Evolutionary conservation across 2,329 filamentous ascomycete genomes (phyloP).

Genomic region (Pestalotiopsis sp.): DNA sequence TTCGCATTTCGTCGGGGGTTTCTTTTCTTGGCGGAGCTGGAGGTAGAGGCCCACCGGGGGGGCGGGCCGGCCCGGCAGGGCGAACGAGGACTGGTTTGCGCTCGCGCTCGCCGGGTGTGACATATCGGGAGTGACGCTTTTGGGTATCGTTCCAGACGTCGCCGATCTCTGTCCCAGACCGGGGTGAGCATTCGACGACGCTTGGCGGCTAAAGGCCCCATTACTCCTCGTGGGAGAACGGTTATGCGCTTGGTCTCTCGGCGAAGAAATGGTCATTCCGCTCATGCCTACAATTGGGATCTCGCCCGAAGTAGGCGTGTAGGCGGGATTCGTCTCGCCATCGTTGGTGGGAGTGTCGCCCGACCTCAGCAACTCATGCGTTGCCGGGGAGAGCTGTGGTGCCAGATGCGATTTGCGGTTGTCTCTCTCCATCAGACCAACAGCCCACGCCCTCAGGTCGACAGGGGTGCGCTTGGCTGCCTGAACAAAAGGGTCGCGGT

Average conservation of each 20-base stretch:
- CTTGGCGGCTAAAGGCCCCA: constrained; percentile 47
- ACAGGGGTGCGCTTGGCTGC: constrained; percentile 96
- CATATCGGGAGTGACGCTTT: constrained; percentile 39
- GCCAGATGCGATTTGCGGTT: constrained; percentile 94
- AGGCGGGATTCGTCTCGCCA: constrained; percentile 46
- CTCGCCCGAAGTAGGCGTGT: constrained; percentile 68
- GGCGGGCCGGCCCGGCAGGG: constrained; percentile 67
- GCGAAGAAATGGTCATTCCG: constrained; percentile 51
- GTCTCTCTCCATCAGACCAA: constrained; percentile 90
- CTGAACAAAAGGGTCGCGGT: constrained; percentile 91
- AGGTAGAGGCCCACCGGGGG: constrained; percentile 60
- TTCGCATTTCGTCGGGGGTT: constrained; percentile 55
- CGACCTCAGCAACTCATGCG: constrained; percentile 73
- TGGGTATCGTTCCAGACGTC: constrained; percentile 57
- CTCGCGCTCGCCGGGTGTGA: constrained; percentile 44
- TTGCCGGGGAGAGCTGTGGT: constrained; percentile 77
- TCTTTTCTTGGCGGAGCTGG: constrained; percentile 63
- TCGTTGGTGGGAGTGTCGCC: constrained; percentile 61
- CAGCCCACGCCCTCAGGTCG: constrained; percentile 89
- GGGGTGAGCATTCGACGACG: constrained; percentile 49
- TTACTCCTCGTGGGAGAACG: constrained; percentile 55
- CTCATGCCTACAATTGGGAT: constrained; percentile 63
- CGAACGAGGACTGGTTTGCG: constrained; percentile 55
- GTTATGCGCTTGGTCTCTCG: constrained; percentile 49
- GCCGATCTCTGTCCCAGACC: constrained; percentile 55